These are phyloP conservation scores for Samsoniella hepiali DNA, from an alignment of 2,329 filamentous ascomycete species.

Conservation along the genomic window DNA sequence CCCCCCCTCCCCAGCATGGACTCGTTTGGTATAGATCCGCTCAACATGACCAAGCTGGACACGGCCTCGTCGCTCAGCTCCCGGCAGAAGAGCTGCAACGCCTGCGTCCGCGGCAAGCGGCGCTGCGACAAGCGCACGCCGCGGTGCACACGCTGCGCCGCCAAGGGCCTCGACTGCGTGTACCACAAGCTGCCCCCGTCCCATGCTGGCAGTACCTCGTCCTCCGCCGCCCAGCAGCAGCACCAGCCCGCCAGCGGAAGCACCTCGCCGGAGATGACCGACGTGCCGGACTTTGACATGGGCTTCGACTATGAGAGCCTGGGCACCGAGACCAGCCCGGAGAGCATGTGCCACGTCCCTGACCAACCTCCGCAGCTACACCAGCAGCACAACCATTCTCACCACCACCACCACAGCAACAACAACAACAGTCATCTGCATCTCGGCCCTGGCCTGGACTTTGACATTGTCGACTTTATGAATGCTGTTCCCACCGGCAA, in stretches of 20 bases:
- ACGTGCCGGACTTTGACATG: slow-evolving; percentile 37
- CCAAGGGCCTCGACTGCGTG: slow-evolving; percentile 40
- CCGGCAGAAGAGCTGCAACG: slow-evolving; percentile 50
- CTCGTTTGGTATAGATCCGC: slow-evolving; percentile 21
- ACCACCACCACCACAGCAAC: not conserved
- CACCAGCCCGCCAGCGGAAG: slow-evolving; percentile 12
- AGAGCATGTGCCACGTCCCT: slow-evolving; percentile 20
- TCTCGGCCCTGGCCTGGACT: slow-evolving; percentile 18
- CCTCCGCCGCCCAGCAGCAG: not conserved
- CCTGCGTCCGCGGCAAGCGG: slow-evolving; percentile 46
- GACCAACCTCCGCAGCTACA: slow-evolving; percentile 21
- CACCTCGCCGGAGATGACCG: slow-evolving; percentile 21
- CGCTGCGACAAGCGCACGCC: slow-evolving; percentile 46
- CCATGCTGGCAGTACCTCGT: slow-evolving; percentile 7
- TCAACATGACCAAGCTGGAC: slow-evolving; percentile 28
- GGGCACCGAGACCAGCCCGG: slow-evolving; percentile 32
- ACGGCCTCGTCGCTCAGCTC: slow-evolving; percentile 35
- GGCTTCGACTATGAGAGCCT: slow-evolving; percentile 34
- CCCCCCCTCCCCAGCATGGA: slow-evolving; percentile 7
- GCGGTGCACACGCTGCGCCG: slow-evolving; percentile 41
- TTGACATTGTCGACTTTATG: slow-evolving; percentile 18
- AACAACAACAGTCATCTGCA: not conserved
- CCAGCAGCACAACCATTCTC: not conserved
- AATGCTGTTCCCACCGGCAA: not conserved
- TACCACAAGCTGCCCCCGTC: slow-evolving; percentile 37